A percentile compares a stretch with the other conserved stretches of the same genome.
Conservation (phyloP, 768 basidiomycete genomes). For the Amanita phalloides region DNA sequence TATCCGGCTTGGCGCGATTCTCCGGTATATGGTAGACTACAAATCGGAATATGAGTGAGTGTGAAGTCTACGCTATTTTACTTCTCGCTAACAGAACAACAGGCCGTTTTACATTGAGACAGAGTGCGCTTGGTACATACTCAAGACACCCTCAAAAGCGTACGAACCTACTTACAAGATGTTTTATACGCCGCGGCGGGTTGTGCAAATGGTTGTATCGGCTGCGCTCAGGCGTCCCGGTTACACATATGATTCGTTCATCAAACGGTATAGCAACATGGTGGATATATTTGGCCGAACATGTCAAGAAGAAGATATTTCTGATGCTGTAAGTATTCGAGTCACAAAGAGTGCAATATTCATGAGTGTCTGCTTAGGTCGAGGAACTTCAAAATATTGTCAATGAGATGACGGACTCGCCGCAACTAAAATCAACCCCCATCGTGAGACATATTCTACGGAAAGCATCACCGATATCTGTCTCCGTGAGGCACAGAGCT, state of each 20-base stretch:
- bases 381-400: constrained; percentile 16
- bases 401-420: constrained; percentile 14
- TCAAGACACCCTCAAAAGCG: constrained; percentile 31
- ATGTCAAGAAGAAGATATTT: constrained; percentile 22
- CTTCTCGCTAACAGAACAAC: constrained; percentile 1
- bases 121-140: constrained; percentile 48
- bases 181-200: constrained; percentile 40
- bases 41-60: constrained; percentile 38
- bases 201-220: constrained; percentile 39
- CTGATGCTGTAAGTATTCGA: constrained; percentile 18
- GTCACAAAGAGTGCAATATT: not conserved
- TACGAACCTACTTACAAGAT: constrained; percentile 34
- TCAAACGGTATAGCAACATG: constrained; percentile 18
- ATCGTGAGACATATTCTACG: not conserved
- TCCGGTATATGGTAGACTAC: constrained; percentile 42
- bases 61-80: not conserved
- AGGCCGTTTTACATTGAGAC: constrained; percentile 66
- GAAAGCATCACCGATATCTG: not conserved
- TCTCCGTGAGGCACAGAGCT: not conserved
- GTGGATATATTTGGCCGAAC: constrained; percentile 25
- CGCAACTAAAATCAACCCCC: not conserved
- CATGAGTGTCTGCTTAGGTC: constrained; percentile 9
- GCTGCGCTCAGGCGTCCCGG: constrained; percentile 19
- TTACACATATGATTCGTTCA: constrained; percentile 23
- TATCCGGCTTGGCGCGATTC: constrained; percentile 36